Evolutionary conservation across 2,329 filamentous ascomycete genomes (phyloP), one percentile per base, ranked within the genome.

Genomic region (Diaporthe eres): DNA sequence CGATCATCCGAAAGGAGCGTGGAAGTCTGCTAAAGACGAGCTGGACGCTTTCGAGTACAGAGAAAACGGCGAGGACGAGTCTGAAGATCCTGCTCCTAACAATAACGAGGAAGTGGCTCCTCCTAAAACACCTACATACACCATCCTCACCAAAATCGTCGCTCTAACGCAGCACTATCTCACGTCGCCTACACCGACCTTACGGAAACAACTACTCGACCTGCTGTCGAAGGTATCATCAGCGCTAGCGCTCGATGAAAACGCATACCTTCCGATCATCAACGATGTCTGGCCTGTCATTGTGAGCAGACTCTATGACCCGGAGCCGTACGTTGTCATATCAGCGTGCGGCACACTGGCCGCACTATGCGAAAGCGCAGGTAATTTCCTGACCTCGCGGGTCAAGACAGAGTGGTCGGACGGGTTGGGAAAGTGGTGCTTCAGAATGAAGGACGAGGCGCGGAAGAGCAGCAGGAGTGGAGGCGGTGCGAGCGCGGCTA

Each of bases 231-330:
- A 92, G 0, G 93, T 95, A 4, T 90, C 93, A 6, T 90, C 93
- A 0, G 89, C 94, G 0, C 90, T 99, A 4, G 90, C 93, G 0
- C 88, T 87, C 4, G 92, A 98, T 78, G 94, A 98, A 81, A 92
- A 96, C 77, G 91, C 92, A 0, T 98, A 98, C 82, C 85, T 99
- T 2, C 97, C 97, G 0, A 88, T 98, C 0, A 92, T 98, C 79
- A 97, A 98, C 83, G 93, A 94, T 4, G 87, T 98, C 10, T 99
- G 96, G 96, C 95, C 96, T 0, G 93, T 97, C 9, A 86, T 98
- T 7, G 86, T 93, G 2, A 87, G 88, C n/a, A 88, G 92, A 34
- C 86, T 95, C 8, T 90, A 92, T 78, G 94, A 95, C 78, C 78
- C 85, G 5, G 92, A 95, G 82, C 86, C 90, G 0, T 94, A 92